phyloP scores from a whole-genome alignment of 2,329 filamentous ascomycete species.

The Verticillium albo-atrum region DNA sequence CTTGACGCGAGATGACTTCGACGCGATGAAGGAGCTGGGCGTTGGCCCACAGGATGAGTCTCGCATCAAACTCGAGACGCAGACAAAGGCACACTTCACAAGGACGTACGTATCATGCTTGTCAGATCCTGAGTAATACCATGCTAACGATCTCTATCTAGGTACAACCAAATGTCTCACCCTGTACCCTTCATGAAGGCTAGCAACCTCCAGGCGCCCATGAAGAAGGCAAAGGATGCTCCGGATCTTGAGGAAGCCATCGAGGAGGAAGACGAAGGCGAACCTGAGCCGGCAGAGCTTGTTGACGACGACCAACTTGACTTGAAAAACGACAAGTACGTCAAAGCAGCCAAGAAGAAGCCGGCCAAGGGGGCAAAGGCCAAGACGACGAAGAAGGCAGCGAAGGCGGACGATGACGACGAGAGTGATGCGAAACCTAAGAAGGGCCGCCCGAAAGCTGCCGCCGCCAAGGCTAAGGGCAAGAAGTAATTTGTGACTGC shows the following conservation, averaged over 20 bases:
- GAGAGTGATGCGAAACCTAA: constrained; percentile 50
- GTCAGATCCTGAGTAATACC: not conserved
- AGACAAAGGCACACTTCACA: constrained; percentile 87
- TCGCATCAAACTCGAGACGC: constrained; percentile 70
- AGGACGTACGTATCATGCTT: constrained; percentile 59
- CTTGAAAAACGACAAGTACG: constrained; percentile 91
- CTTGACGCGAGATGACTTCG: constrained; percentile 90
- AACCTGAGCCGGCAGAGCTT: constrained; percentile 51
- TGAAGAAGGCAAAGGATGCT: constrained; percentile 67
- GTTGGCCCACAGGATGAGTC: constrained; percentile 79
- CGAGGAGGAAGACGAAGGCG: constrained; percentile 82
- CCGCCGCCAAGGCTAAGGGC: constrained; percentile 40
- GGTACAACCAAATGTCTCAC: constrained; percentile 79
- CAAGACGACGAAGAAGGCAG: constrained; percentile 27
- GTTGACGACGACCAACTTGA: constrained; percentile 77
- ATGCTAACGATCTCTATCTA: constrained; percentile 26
- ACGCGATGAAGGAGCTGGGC: constrained; percentile 86
- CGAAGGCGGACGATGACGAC: constrained; percentile 41
- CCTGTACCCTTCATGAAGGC: constrained; percentile 97
- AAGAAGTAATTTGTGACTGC: constrained; percentile 29
- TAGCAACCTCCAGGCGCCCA: constrained; percentile 67
- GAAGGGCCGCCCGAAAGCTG: constrained; percentile 37
- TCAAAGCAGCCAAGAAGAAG: constrained; percentile 79
- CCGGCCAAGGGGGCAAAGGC: constrained; percentile 39
- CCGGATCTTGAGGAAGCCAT: constrained; percentile 96